Percentiles rank a stretch among this genome's conserved stretches.
These are phyloP conservation scores for Ganoderma lingzhi DNA, from an alignment of 1,284 basidiomycete species.

Conservation along the genomic window DNA sequence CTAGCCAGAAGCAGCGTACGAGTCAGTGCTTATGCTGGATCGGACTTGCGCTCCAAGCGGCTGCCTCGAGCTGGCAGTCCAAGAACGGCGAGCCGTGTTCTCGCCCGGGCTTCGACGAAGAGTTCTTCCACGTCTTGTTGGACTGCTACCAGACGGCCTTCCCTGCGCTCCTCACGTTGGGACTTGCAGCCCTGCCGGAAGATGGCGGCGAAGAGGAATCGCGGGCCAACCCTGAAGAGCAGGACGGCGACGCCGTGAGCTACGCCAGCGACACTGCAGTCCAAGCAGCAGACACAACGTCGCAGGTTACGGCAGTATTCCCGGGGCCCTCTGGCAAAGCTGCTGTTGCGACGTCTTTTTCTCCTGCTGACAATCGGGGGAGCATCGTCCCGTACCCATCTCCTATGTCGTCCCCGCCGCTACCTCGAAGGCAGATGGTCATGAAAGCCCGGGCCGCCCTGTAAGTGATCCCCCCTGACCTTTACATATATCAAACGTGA, in stretches of 20 bases:
- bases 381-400: neutral
- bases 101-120: neutral
- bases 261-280: neutral
- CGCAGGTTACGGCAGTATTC: neutral
- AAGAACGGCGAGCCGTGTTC: neutral
- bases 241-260: neutral
- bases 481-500: neutral
- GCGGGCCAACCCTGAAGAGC: neutral
- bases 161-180: neutral
- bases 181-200: neutral
- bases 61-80: conserved; percentile 20
- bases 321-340: neutral
- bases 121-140: conserved; percentile 12
- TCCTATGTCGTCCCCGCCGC: neutral
- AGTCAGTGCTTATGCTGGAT: conserved; percentile 27
- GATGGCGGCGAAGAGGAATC: neutral
- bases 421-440: neutral
- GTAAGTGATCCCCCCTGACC: neutral
- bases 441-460: neutral
- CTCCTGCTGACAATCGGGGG: neutral
- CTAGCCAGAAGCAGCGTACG: neutral
- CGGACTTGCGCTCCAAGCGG: conserved; percentile 19
- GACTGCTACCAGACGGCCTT: conserved; percentile 6
- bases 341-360: neutral
- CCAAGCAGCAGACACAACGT: neutral